Evolutionary conservation across 495 filamentous ascomycete genomes (phyloP), one percentile per base, ranked within the genome.

Genomic region (Penicillium bialowiezense): DNA sequence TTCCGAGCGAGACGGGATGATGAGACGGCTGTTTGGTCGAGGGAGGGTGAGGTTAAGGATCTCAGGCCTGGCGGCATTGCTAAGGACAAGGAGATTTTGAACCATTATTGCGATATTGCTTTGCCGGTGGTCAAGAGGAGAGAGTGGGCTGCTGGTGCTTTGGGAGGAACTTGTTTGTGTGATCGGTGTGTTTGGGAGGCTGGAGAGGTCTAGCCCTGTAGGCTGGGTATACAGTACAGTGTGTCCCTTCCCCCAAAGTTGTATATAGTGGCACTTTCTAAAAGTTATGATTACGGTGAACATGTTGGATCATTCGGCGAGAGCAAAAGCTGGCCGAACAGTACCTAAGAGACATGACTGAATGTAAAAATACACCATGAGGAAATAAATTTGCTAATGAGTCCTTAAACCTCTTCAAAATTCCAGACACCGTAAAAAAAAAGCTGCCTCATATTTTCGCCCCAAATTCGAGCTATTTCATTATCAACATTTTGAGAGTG

Each of bases 101-200:
- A 86, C 60, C 92, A 97, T 72, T 98, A 98, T 67, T 96, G 91
- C 62, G 93, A 98, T 70, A 82, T 96, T 44, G 73, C 81, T 14
- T 58, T 98, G 57, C 73, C 74, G 6, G 90, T 96, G 1, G 76
- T 81, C 53, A 79, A 92, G 59, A 76, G 93, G 52, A 81, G 95
- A 60, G 92, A 95, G 61, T 96, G 92, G 89, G 90, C 89, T 2
- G 69, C 72, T 41, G 92, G 91, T 3, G 87, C 88, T 24, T 73
- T 97, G 45, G 92, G 92, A 0, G 92, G 92, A 1, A 76, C 71
- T 59, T 97, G 92, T 67, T 80, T 87, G 72, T 97, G 92, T 71
- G 60, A 79, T 48, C 78, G 92, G 57, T 97, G 92, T 68, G 52
- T 75, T 31, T 83, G 80, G 79, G 82, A 86, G 46, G 63, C 65